Evolutionary conservation across 2,329 filamentous ascomycete genomes (phyloP), one percentile per base, ranked within the genome.

Genomic region (Amauroascus verrucosus): DNA sequence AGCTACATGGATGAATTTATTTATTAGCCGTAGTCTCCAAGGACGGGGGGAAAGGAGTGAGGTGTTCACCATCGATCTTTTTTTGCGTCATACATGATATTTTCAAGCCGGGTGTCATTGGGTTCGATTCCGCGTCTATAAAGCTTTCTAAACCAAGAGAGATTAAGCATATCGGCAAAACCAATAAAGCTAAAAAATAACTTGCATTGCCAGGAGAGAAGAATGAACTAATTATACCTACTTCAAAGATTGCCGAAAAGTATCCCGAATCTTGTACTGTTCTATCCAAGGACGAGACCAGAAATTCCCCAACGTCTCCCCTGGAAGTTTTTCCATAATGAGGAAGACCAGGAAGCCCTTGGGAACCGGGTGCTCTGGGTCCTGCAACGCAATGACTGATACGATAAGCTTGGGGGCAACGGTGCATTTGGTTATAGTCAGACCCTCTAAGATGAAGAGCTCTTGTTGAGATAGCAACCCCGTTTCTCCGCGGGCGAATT

Each of bases 301-400:
- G 24, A 55, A 57, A 13, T 48, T 11, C 6, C 33, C 26, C 16
- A 57, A 32, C 8, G 45, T 32, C 35, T 38, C 35, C n/a, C 56
- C 56, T 3, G 53, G 53, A 20, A 55, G 35, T 13, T 53, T 53
- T 22, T 57, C 50, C 49, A 57, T 57, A 20, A 56, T 13, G n/a
- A 56, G 13, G 14, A 48, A 20, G 2, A 55, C 14, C 6, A 57
- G 24, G 38, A 48, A 57, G 20, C 54, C 56, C 8, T 20, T 33
- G 16, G 56, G 56, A 13, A 56, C 32, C 14, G 30, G 37, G 14
- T 53, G 14, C 14, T 6, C 20, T 24, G 7, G 7, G 11, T 7
- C 24, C 33, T n/a, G n/a, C n/a, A n/a, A n/a, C n/a, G n/a, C n/a
- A n/a, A n/a, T n/a, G n/a, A n/a, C n/a, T n/a, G n/a, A 49, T 18